Percentiles rank a stretch among this genome's conserved stretches.
Conservation (phyloP, 2,329 filamentous ascomycete genomes). For the Verticillium tricorpus region DNA sequence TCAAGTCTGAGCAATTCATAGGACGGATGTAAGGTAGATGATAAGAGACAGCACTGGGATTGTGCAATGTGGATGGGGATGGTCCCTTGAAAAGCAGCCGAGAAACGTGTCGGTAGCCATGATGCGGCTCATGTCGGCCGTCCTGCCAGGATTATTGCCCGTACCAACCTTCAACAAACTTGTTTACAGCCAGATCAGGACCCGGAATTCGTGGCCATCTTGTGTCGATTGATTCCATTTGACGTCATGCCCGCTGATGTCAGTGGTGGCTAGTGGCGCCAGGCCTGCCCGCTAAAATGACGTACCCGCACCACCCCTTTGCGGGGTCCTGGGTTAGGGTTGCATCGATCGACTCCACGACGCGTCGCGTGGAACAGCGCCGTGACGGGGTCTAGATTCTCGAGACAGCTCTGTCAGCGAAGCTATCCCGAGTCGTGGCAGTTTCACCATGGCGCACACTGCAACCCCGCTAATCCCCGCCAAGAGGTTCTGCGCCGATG, state of each 20-base stretch:
- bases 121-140: neutral
- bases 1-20: too few species aligned
- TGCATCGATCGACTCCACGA: neutral
- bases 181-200: neutral
- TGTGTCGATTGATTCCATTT: neutral
- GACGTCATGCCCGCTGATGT: neutral
- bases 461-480: too few species aligned
- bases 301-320: neutral
- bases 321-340: neutral
- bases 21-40: neutral
- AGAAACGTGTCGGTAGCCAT: neutral
- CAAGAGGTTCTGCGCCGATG: too few species aligned
- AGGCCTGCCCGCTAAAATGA: neutral
- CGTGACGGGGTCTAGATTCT: too few species aligned
- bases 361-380: too few species aligned
- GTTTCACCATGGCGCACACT: too few species aligned
- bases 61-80: neutral
- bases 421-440: too few species aligned
- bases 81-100: neutral
- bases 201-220: neutral
- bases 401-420: too few species aligned
- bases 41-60: neutral
- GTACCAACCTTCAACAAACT: neutral
- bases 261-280: neutral
- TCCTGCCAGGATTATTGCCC: neutral